Conservation (phyloP, 768 basidiomycete genomes). For the Boletus speciosus region DNA sequence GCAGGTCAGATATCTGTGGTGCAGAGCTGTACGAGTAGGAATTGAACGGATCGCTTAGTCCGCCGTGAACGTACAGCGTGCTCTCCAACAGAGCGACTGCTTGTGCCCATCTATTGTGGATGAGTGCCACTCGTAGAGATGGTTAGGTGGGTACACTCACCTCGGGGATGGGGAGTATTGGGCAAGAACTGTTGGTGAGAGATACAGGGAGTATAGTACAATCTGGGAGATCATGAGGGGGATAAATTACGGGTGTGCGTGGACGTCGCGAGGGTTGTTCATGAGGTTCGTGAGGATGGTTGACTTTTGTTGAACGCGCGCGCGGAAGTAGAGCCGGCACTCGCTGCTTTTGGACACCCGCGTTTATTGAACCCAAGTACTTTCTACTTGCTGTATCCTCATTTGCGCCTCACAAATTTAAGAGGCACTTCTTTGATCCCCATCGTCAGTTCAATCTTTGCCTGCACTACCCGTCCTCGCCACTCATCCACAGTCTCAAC, state of each 20-base stretch:
- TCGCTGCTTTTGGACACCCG: constrained; percentile 12
- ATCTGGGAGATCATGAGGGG: constrained; percentile 7
- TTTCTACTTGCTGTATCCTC: not conserved
- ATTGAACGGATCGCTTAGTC: constrained; percentile 71
- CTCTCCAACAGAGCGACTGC: constrained; percentile 57
- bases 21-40: constrained; percentile 71
- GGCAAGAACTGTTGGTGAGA: constrained; percentile 16
- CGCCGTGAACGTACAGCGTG: constrained; percentile 72
- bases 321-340: not conserved
- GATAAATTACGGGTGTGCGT: constrained; percentile 15
- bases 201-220: constrained; percentile 10
- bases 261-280: constrained; percentile 14
- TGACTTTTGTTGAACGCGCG: constrained; percentile 1
- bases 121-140: constrained; percentile 5
- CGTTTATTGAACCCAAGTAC: not conserved
- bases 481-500: constrained; percentile 21
- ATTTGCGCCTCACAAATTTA: constrained; percentile 17
- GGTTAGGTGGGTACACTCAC: constrained; percentile 3
- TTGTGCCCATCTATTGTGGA: constrained; percentile 75
- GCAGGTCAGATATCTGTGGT: constrained; percentile 65
- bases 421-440: constrained; percentile 23
- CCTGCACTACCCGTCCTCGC: constrained; percentile 22
- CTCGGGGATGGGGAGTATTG: constrained; percentile 27
- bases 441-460: constrained; percentile 11
- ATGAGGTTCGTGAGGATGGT: constrained; percentile 12